Conservation (phyloP, 2,329 filamentous ascomycete species). For the Arthrobotrys entomopaga region DNA sequence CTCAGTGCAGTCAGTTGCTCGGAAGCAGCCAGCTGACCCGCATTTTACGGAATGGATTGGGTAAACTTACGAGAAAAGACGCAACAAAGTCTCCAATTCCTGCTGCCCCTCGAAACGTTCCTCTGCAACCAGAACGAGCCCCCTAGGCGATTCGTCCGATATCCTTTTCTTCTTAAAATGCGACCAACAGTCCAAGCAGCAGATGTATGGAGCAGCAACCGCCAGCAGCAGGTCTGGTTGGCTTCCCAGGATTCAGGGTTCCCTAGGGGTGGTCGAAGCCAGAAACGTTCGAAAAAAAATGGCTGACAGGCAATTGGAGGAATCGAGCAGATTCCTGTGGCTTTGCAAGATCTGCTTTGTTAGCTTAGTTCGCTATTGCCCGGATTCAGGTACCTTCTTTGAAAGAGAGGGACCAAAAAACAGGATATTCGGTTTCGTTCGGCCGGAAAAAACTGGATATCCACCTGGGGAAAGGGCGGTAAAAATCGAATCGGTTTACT, state of each 20-base stretch:
- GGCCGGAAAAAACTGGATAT: constrained; percentile 20
- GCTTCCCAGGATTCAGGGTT: constrained; percentile 15
- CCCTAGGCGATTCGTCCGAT: constrained; percentile 31
- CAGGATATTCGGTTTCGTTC: constrained; percentile 23
- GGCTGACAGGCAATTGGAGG: background rate
- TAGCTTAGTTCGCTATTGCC: constrained; percentile 21
- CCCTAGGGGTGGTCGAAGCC: background rate
- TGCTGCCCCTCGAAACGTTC: constrained; percentile 4
- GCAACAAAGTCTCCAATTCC: constrained; percentile 12
- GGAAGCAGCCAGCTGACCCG: constrained; percentile 48
- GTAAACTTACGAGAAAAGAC: constrained; percentile 51
- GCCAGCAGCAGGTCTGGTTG: too few species aligned
- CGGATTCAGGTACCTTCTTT: constrained; percentile 31
- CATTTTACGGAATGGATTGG: constrained; percentile 54
- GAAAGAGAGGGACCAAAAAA: constrained; percentile 18
- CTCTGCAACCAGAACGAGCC: background rate
- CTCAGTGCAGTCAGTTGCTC: constrained; percentile 7
- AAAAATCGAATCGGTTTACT: constrained; percentile 23
- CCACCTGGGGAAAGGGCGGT: constrained; percentile 43
- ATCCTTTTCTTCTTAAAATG: constrained; percentile 15
- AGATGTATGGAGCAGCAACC: too few species aligned
- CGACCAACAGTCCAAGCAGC: constrained; percentile 10
- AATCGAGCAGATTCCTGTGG: constrained; percentile 21
- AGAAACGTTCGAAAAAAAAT: background rate
- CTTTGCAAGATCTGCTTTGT: constrained; percentile 44